Evolutionary conservation across 1,139 yeast species (phyloP), one percentile per base, ranked within the genome.

Genomic region (Blastobotrys malaysiensis): DNA sequence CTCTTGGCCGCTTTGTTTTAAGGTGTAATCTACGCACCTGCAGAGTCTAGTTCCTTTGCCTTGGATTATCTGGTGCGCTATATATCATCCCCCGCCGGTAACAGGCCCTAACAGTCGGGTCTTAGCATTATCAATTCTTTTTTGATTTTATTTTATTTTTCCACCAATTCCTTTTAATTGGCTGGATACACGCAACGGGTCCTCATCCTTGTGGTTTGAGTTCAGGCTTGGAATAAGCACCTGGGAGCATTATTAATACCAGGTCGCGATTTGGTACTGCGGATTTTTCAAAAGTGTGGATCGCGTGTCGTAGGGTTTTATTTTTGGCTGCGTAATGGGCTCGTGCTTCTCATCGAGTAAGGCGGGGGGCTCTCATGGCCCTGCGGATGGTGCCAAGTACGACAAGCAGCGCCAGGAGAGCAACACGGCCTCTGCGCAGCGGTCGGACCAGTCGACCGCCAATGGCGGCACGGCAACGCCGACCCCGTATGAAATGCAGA

Each of bases 271-370:
- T 26, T 26, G 36, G 13, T 11, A 26, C 36, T 11, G 36, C 39
- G 39, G 9, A 13, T 31, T 31, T 31, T 3, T 9, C 31, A 26
- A 5, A 26, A 26, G 7, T 26, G 2, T 9, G 11, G 31, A 26
- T n/a, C n/a, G n/a, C n/a, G n/a, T n/a, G n/a, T n/a, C n/a, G n/a
- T n/a, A n/a, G n/a, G n/a, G n/a, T n/a, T n/a, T n/a, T 22, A 22
- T 5, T 22, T 22, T 22, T 22, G 26, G 26, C 9, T 16, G 9
- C 16, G 31, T 16, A 21, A 54, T 54, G 57, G 57, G 57, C 27
- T 51, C 57, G 31, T 55, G 57, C 39, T 52, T 55, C 18, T 54
- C 57, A 43, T 54, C 57, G 14, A 22, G 16, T 20, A 52, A 49
- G 19, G 26, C 21, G n/a, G 20, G 14, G 18, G 43, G 45, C 2